A percentile compares a stretch with the other conserved stretches of the same genome.
Conservation (phyloP, 1,284 basidiomycete species). For the Ceratorhiza oryzae-sativae region DNA sequence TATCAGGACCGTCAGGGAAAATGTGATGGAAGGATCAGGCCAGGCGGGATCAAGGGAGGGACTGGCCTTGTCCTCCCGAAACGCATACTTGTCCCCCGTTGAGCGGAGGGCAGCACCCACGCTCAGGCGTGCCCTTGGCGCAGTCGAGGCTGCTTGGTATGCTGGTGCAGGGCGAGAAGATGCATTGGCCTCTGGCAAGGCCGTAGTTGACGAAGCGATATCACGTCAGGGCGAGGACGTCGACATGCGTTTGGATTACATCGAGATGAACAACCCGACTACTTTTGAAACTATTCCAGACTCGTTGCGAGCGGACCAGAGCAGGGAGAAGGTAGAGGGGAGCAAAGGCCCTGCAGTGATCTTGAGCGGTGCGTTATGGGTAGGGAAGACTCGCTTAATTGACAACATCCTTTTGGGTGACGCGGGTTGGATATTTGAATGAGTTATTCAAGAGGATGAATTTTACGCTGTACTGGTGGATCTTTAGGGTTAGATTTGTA, state of each 20-base stretch:
- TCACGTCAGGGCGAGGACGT: conserved; percentile 56
- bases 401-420: conserved; percentile 88
- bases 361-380: conserved; percentile 87
- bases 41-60: conserved; percentile 49
- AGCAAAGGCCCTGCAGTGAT: conserved; percentile 62
- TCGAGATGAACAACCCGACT: conserved; percentile 85
- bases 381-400: conserved; percentile 89
- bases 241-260: conserved; percentile 77
- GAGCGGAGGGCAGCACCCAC: conserved; percentile 76
- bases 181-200: conserved; percentile 54
- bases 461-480: not conserved
- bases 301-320: conserved; percentile 45
- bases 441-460: not conserved
- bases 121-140: conserved; percentile 72
- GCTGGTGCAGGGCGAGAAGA: conserved; percentile 57
- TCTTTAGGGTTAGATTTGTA: not conserved
- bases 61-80: conserved; percentile 91
- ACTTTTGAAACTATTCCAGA: conserved; percentile 70
- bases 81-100: conserved; percentile 75
- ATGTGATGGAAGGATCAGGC: conserved; percentile 3
- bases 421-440: conserved; percentile 37
- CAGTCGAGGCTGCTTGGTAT: conserved; percentile 64
- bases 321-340: conserved; percentile 32
- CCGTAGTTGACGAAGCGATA: conserved; percentile 51
- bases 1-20: conserved; percentile 20